phyloP scores from a whole-genome alignment of 305 asterid genomes.

The Galium porrigens region DNA sequence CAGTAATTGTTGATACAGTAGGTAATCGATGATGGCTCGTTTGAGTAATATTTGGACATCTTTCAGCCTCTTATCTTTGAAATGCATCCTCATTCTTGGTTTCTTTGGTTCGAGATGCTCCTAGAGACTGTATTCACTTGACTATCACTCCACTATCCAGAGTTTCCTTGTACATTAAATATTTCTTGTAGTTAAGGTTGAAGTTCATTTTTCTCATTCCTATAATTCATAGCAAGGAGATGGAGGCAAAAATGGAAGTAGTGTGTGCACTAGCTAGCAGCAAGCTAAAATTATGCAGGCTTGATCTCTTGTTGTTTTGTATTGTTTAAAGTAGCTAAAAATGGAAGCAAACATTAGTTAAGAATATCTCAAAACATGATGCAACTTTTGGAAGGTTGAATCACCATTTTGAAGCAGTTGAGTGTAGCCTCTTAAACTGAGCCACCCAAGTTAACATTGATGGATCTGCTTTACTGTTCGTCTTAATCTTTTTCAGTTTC shows the following conservation, averaged over 20 bases:
- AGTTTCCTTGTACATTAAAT: background rate
- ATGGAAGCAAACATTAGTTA: background rate
- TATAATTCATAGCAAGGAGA: background rate
- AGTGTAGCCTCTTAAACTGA: background rate
- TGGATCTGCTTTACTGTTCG: background rate
- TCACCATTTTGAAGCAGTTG: background rate
- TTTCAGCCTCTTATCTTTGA: background rate
- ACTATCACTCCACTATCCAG: background rate
- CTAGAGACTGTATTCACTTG: background rate
- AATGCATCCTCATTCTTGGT: slow-evolving; percentile 2
- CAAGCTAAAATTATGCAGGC: background rate
- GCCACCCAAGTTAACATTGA: background rate
- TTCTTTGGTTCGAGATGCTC: background rate
- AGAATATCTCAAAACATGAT: background rate
- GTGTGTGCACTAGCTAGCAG: background rate
- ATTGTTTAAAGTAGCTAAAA: background rate
- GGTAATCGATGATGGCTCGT: background rate
- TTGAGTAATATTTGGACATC: slow-evolving; percentile 3
- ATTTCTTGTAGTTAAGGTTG: background rate
- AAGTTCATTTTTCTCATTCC: background rate
- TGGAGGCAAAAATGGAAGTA: background rate
- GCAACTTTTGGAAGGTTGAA: background rate
- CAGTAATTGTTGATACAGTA: background rate
- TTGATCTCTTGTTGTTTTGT: no score
- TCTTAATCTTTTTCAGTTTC: background rate